Conservation (phyloP, 2,329 filamentous ascomycete species). For the Penicillium polonicum region DNA sequence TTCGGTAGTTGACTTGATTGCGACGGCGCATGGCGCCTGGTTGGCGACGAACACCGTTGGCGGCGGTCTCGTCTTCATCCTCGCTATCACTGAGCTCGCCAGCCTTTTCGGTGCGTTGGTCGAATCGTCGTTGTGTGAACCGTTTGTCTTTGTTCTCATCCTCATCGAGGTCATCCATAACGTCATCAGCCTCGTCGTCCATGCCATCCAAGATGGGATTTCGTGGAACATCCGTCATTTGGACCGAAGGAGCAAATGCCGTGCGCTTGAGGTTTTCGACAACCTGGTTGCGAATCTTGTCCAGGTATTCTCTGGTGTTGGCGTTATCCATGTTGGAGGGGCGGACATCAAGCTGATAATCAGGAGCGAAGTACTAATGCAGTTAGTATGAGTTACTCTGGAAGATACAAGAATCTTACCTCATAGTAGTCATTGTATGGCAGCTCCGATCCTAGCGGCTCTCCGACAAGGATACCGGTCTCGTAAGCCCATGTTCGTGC, state of each 20-base stretch:
- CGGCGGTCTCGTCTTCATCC: slow-evolving; percentile 71
- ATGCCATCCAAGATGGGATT: slow-evolving; percentile 54
- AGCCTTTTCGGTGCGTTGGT: slow-evolving; percentile 71
- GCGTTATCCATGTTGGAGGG: slow-evolving; percentile 73
- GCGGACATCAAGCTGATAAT: slow-evolving; percentile 68
- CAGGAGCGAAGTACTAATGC: slow-evolving; percentile 64
- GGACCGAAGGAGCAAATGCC: slow-evolving; percentile 61
- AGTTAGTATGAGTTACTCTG: slow-evolving; percentile 26
- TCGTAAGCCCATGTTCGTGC: slow-evolving; percentile 64
- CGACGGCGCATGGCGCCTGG: slow-evolving; percentile 49
- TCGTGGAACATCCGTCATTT: slow-evolving; percentile 63
- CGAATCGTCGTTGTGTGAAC: slow-evolving; percentile 77
- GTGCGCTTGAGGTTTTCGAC: slow-evolving; percentile 66
- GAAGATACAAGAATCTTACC: slow-evolving; percentile 36
- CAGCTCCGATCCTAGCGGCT: slow-evolving; percentile 76
- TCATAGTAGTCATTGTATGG: slow-evolving; percentile 97
- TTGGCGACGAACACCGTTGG: slow-evolving; percentile 68
- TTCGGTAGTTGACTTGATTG: slow-evolving; percentile 62
- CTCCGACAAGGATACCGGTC: slow-evolving; percentile 78
- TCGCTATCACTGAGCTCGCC: slow-evolving; percentile 86
- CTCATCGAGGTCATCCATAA: slow-evolving; percentile 70
- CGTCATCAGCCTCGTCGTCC: slow-evolving; percentile 65
- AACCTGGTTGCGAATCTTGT: slow-evolving; percentile 65
- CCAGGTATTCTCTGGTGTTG: slow-evolving; percentile 66
- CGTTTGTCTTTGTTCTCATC: slow-evolving; percentile 83